Percentiles rank a stretch among this genome's conserved stretches.
Evolutionary conservation across 2,329 filamentous ascomycete genomes (phyloP).

Genomic region (Talaromyces islandicus): DNA sequence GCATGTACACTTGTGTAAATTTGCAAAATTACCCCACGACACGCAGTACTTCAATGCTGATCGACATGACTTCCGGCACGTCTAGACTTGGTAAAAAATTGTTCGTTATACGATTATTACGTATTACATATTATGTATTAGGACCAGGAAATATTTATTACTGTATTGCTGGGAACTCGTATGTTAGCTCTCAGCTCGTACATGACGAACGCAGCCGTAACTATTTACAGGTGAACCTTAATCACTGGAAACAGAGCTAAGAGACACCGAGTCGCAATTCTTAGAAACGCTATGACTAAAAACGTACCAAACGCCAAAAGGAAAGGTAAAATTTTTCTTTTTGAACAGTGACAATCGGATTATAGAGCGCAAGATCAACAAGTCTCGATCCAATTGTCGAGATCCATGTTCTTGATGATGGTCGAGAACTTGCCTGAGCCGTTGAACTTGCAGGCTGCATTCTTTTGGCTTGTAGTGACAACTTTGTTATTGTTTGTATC

Average conservation of each 20-base stretch:
- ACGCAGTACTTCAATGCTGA: no score
- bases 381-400: constrained; percentile 58
- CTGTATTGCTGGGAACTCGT: no score
- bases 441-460: constrained; percentile 42
- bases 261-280: background rate
- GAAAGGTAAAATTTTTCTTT: background rate
- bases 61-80: background rate
- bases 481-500: constrained; percentile 26
- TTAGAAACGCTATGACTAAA: background rate
- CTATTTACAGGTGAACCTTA: background rate
- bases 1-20: no score
- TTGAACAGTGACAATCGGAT: background rate
- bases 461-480: constrained; percentile 28
- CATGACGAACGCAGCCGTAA: background rate
- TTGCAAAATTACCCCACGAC: no score
- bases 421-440: constrained; percentile 54
- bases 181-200: background rate
- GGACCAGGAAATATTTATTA: background rate
- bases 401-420: constrained; percentile 58
- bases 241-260: background rate
- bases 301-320: background rate
- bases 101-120: background rate
- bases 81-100: background rate
- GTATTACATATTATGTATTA: background rate
- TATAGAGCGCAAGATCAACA: constrained; percentile 32